Evolutionary conservation across 176 grass and related monocot genomes (phyloP), one percentile per base, ranked within the genome.

Genomic region (Elymus sibiricus): DNA sequence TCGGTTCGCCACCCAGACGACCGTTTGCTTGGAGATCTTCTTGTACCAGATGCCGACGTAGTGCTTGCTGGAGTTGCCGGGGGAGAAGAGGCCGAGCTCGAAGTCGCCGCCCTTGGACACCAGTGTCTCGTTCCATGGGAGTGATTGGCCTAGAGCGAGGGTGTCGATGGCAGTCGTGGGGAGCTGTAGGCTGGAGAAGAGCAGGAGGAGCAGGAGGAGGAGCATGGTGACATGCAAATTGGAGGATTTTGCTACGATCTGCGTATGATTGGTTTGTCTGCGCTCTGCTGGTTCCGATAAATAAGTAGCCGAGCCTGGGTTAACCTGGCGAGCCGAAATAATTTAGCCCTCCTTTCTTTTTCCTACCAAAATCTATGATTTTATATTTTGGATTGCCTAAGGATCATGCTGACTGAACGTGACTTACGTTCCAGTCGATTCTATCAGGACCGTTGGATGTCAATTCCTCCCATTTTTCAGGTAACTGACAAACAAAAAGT

Each of bases 41-140:
- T 83, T 90, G 88, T 83, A 90, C 88, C 88, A 90, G 84, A 90
- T 90, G 79, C 70, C 87, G 22, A 94, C 56, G 78, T 92, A 94
- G 47, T 92, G 86, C 38, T 85, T 87, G 19, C 63, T 32, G 37
- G 92, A 90, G 4, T 85, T 83, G 44, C 89, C 81, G 1, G 90
- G 92, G 24, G 78, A 79, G 87, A 89, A 94, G 87, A 94, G 72
- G 11, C 92, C 92, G 34, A 92, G 83, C 84, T 89, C 92, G 49
- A 94, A 92, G 31, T 90, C 90, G 77, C 92, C 90, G 28, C 62
- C 81, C 55, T 74, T 55, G 79, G 92, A 94, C 17, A 90, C 55
- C 6, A 94, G 79, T 29, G 86, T 94, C 73, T 92, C 64, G 77
- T 83, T 88, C 74, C 90, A 91, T 42, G 66, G 79, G n/a, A 94